Base-by-base conservation (phyloP, 2,329 filamentous ascomycete species). In the Aspergillus aculeatus region DNA sequence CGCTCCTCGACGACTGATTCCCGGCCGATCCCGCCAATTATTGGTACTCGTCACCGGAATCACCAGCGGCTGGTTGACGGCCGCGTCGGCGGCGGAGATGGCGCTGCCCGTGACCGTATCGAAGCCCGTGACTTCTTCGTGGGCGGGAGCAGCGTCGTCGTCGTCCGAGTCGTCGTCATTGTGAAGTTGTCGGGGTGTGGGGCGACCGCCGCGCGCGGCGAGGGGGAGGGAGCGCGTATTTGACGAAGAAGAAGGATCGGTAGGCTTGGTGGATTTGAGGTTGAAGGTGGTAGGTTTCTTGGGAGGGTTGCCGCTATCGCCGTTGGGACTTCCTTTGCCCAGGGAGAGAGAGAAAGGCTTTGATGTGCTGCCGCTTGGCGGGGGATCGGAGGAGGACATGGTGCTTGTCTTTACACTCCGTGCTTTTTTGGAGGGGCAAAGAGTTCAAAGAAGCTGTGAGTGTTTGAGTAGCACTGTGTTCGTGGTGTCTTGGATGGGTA, bases 11-110 rank as follows among this genome's bases (percentile, higher is more conserved):
- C 26, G 26, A 29, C 26, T 29, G 26, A 6, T 3, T 11, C 75
- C 71, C 4, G 74, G 65, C 6, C 75, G 69, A 58, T 78, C 72
- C 54, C 75, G 73, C 64, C 92, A 88, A 80, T 98, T 95, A 74
- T 97, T 97, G 72, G 85, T 87, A 70, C 87, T 90, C 76, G 91
- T 90, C 62, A 92, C 89, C 70, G 91, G 88, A 32, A 86, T 86
- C 70, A 94, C 92, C 79, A 92, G 85, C 65, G 89, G 86, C 70
- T 89, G 81, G 44, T 77, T 75, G 80, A 80, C 68, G 69, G 80
- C 62, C 62, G 76, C 62, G 7, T 67, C 62, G 77, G 85, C 60
- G 74, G 67, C 70, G 4, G 71, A 66, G 47, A 79, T 75, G 3
- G 72, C 75, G 23, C 69, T 73, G 21, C 77, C 77, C 1, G 76